Percentiles rank a stretch among this genome's conserved stretches.
Evolutionary conservation across 192 early-diverging fungal species (phyloP).

Genomic region (Funneliformis mosseae): DNA sequence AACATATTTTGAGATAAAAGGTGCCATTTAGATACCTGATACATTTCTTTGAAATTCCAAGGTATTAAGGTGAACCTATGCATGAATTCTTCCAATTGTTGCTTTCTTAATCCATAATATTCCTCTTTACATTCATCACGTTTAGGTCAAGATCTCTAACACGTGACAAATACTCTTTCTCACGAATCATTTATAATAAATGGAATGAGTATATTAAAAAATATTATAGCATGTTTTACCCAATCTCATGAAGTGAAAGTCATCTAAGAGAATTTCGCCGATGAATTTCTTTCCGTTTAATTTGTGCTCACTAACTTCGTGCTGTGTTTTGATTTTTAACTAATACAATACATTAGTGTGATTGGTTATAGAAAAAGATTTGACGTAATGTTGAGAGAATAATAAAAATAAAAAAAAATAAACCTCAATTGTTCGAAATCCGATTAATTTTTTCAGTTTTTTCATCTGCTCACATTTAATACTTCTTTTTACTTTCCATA

Average conservation of each 20-base stretch:
- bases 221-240: constrained; percentile 35
- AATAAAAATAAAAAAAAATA: not conserved
- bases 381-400: not conserved
- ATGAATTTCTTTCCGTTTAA: constrained; percentile 60
- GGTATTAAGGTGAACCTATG: constrained; percentile 92
- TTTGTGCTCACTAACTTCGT: constrained; percentile 64
- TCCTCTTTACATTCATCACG: constrained; percentile 78
- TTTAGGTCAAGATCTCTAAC: constrained; percentile 70
- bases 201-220: constrained; percentile 15
- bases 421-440: constrained; percentile 70
- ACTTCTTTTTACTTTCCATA: constrained; percentile 69
- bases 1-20: not conserved
- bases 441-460: constrained; percentile 66
- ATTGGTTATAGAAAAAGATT: not conserved
- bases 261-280: constrained; percentile 49
- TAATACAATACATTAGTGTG: constrained; percentile 28
- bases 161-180: constrained; percentile 71
- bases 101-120: constrained; percentile 75
- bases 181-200: constrained; percentile 71
- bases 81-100: constrained; percentile 92
- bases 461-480: constrained; percentile 65
- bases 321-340: constrained; percentile 60
- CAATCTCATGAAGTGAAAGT: constrained; percentile 60
- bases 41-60: constrained; percentile 97
- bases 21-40: constrained; percentile 65